These are phyloP conservation scores for Saxophila tyrrhenica DNA, from an alignment of 495 filamentous ascomycete genomes.

Conservation along the genomic window DNA sequence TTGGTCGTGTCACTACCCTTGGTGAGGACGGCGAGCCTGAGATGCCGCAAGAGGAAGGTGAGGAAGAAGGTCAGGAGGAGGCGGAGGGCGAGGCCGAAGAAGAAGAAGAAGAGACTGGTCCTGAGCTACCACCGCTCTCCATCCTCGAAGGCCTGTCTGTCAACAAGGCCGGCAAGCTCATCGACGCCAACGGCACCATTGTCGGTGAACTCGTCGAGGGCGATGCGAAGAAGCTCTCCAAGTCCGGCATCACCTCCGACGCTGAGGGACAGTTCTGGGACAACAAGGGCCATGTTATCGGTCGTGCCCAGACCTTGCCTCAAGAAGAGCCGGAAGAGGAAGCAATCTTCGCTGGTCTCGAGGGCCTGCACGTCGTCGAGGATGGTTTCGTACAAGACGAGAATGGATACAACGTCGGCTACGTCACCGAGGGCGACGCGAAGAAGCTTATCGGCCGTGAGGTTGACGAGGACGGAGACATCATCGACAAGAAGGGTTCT, in stretches of 20 bases:
- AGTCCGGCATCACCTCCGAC: constrained; percentile 27
- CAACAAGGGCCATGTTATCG: constrained; percentile 35
- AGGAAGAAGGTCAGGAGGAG: constrained; percentile 23
- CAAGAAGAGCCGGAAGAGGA: constrained; percentile 46
- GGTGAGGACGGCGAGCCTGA: constrained; percentile 21
- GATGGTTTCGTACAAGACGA: constrained; percentile 50
- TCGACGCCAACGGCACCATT: constrained; percentile 29
- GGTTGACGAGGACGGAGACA: constrained; percentile 56
- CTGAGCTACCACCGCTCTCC: constrained; percentile 43
- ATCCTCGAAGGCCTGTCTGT: constrained; percentile 48
- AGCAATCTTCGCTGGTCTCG: constrained; percentile 51
- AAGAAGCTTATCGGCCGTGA: constrained; percentile 52
- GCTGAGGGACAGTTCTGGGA: constrained; percentile 35
- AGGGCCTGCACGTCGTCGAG: constrained; percentile 48
- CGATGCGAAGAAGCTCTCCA: constrained; percentile 35
- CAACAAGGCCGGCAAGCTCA: constrained; percentile 50
- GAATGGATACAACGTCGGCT: constrained; percentile 46
- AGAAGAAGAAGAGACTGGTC: constrained; percentile 24
- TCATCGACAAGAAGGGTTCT: constrained; percentile 51
- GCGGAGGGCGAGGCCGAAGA: constrained; percentile 19
- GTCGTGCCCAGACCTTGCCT: constrained; percentile 31
- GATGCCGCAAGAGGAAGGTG: constrained; percentile 32
- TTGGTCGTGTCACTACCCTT: constrained; percentile 29
- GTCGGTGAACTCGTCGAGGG: constrained; percentile 36
- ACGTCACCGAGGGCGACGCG: constrained; percentile 48